These are phyloP conservation scores for Pseudoneurospora amorphoporcata DNA, from an alignment of 495 filamentous ascomycete species.

Conservation along the genomic window DNA sequence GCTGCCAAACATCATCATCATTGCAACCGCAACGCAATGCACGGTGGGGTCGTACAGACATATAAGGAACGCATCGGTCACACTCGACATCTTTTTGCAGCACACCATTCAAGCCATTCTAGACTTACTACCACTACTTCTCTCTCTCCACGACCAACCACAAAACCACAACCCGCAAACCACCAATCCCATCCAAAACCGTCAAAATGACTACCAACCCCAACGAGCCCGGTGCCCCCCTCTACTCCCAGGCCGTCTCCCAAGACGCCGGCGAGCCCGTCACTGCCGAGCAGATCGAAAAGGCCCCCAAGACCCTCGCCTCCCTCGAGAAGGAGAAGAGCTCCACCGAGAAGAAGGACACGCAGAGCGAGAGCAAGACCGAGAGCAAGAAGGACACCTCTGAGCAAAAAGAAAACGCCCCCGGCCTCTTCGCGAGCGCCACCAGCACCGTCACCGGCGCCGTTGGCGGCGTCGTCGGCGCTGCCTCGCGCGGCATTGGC, in stretches of 20 bases:
- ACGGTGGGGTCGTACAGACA: background rate
- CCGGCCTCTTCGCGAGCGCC: background rate
- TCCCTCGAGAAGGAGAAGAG: background rate
- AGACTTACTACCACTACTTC: background rate
- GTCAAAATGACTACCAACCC: background rate
- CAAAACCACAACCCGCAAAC: background rate
- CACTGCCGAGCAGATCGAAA: background rate
- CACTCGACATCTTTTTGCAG: background rate
- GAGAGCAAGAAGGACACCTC: background rate
- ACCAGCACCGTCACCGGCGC: constrained; percentile 44
- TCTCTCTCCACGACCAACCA: background rate
- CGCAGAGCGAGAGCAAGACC: background rate
- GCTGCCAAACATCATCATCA: background rate
- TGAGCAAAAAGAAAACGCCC: background rate
- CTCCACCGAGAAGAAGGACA: background rate
- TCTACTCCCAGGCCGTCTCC: background rate
- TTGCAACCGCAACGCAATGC: background rate
- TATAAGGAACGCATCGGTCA: background rate
- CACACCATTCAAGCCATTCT: background rate
- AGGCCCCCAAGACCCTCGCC: background rate
- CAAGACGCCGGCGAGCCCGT: background rate
- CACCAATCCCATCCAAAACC: background rate
- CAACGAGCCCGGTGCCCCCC: background rate
- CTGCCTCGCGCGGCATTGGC: constrained; percentile 44
- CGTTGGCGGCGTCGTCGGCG: constrained; percentile 59